Conservation (phyloP, 192 early-diverging fungal genomes). For the Phlyctochytrium planicorne region DNA sequence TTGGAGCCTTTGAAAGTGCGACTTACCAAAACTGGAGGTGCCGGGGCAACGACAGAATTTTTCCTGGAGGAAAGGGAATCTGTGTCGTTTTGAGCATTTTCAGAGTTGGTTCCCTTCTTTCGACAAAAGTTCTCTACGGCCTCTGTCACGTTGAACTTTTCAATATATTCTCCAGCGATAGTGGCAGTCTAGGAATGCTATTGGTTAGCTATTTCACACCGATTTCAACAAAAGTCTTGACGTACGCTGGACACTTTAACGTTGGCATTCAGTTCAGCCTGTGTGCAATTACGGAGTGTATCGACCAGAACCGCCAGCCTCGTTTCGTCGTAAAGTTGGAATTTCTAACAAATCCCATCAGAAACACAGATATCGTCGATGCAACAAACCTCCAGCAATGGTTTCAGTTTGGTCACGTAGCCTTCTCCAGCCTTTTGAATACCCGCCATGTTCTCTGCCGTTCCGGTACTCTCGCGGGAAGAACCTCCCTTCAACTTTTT, state of each 20-base stretch:
- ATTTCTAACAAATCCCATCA: neutral
- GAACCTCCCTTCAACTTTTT: slow-evolving; percentile 4
- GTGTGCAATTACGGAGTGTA: neutral
- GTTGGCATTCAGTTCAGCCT: neutral
- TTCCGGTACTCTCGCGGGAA: neutral
- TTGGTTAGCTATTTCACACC: neutral
- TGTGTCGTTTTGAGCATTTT: neutral
- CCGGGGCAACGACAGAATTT: neutral
- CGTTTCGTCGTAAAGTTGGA: neutral
- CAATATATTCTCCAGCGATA: too few species aligned
- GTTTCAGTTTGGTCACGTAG: neutral
- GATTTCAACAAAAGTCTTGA: neutral
- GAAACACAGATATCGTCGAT: too few species aligned
- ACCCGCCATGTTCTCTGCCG: neutral
- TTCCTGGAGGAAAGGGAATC: neutral
- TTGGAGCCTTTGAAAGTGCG: neutral
- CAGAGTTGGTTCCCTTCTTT: neutral
- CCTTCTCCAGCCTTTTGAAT: neutral
- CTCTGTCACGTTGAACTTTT: neutral
- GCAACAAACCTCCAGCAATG: neutral
- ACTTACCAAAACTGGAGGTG: neutral
- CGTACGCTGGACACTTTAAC: neutral
- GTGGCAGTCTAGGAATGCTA: neutral
- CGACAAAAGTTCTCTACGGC: neutral
- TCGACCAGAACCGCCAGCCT: neutral